Base-by-base conservation (phyloP, 441 rosid genomes). In the Brassica hybrid region DNA sequence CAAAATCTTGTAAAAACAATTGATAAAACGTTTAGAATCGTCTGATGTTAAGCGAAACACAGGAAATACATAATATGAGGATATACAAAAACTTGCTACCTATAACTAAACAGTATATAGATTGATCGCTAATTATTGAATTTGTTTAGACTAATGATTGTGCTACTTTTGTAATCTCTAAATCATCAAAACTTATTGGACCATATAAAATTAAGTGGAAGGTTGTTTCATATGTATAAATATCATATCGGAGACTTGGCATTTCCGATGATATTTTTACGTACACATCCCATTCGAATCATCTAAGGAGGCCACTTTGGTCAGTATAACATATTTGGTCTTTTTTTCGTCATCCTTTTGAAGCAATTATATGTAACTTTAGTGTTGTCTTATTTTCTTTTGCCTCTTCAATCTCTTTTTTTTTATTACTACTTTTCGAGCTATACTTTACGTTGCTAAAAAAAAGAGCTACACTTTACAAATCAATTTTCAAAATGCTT, bases 341-440 rank as follows among this genome's bases (percentile, higher is more conserved):
- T 36, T 10, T 5, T 61, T 65, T 0, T 32, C 3, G 13, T 13
- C 54, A 45, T 58, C 10, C 11, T 68, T 76, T 76, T 13, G 41
- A 67, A 1, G 67, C 59, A 58, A 74, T n/a, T n/a, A n/a, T 68
- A 60, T 59, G 10, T n/a, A 48, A 19, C 6, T 68, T 68, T 61
- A 68, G 63, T 60, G 69, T 2, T 32, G 27, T 76, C 10, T 68
- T 43, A 43, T 45, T 67, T 45, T 59, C 23, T 58, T 58, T 58
- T 17, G 45, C 1, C 3, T 58, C 45, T 32, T 36, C 30, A 38
- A 50, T 19, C n/a, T 38, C 27, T 38, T 23, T 7, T 48, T 8
- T 9, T 36, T 2, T 16, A 6, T 52, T 63, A 48, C 76, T 13
- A 73, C 69, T 34, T 50, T 52, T 19, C 4, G 63, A 73, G 38